phyloP scores from a whole-genome alignment of 2,329 filamentous ascomycete genomes.

The Hypoxylon sp. region DNA sequence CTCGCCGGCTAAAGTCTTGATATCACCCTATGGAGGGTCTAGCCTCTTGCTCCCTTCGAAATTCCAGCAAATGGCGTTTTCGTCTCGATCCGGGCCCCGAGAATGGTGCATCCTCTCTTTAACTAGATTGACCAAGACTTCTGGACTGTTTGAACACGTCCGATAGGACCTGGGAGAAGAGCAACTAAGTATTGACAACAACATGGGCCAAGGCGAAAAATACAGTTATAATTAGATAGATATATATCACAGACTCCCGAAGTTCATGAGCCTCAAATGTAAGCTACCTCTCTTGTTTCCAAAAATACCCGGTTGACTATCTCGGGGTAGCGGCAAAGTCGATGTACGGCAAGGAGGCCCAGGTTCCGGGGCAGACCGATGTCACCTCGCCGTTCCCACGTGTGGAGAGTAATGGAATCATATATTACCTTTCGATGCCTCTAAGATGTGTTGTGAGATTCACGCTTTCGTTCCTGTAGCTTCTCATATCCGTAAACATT shows the following conservation, averaged over 20 bases:
- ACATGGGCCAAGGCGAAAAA: neutral
- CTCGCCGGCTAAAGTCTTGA: constrained; percentile 41
- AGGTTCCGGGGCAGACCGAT: constrained; percentile 42
- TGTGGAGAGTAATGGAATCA: constrained; percentile 17
- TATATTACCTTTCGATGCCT: constrained; percentile 34
- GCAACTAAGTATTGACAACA: neutral
- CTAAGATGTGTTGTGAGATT: neutral
- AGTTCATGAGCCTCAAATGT: constrained; percentile 17
- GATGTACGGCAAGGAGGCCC: constrained; percentile 43
- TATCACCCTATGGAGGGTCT: constrained; percentile 34
- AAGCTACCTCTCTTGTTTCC: constrained; percentile 8
- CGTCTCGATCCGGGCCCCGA: constrained; percentile 13
- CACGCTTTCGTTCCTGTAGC: constrained; percentile 1
- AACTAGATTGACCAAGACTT: neutral
- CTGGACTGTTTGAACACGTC: neutral
- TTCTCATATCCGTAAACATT: neutral
- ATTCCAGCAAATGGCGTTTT: constrained; percentile 10
- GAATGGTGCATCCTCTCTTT: neutral
- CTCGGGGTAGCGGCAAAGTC: constrained; percentile 44
- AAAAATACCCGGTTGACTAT: constrained; percentile 39
- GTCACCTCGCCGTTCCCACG: constrained; percentile 31
- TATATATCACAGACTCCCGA: neutral
- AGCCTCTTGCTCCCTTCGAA: constrained; percentile 20
- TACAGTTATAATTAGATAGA: neutral
- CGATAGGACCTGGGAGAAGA: neutral